Base-by-base conservation (phyloP, 108 stramenopile species). In the Cyclotella sp. region DNA sequence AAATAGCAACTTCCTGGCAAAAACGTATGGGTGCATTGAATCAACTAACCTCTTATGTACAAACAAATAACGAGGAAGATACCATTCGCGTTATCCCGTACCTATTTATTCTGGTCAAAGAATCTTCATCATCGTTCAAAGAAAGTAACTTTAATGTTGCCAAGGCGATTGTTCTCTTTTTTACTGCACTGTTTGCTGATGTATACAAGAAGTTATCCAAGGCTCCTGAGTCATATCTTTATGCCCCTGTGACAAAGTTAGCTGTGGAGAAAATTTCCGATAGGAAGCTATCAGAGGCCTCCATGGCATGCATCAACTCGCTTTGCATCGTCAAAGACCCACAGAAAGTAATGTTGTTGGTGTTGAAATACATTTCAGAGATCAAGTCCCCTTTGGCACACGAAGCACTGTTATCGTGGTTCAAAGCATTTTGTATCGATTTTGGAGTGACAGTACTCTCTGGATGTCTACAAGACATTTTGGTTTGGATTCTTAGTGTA, bases 101-200 rank as follows among this genome's bases (percentile, higher is more conserved):
- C 24, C 62, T 93, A n/a, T 67, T 96, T 34, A 62, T 86, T 28
- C 41, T 93, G 22, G 86, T 93, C 15, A 92, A 81, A 54, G 72
- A 84, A n/a, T 75, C 79, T 67, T 92, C 95, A 13, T 83, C 85
- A 63, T 81, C 75, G 22, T 94, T 96, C 77, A 91, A 93, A 61
- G 95, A 96, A 40, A 86, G 84, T 41, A 96, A 96, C 59, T 81
- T 96, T 41, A 94, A 92, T 69, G 86, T 96, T 27, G 76, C 84
- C 18, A 89, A 85, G 70, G 72, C 85, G 27, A 74, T 92, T 11
- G 57, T 93, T 68, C 82, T 89, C 43, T 70, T 94, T 14, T 90
- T 93, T 52, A 49, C 72, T 0, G 77, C 82, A 22, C 15, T 93
- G 9, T 88, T 88, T 55, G 22, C 18, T 1, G 77, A 82, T 34